Conservation (phyloP, 2,329 filamentous ascomycete genomes). For the Pseudogymnoascus sp. region DNA sequence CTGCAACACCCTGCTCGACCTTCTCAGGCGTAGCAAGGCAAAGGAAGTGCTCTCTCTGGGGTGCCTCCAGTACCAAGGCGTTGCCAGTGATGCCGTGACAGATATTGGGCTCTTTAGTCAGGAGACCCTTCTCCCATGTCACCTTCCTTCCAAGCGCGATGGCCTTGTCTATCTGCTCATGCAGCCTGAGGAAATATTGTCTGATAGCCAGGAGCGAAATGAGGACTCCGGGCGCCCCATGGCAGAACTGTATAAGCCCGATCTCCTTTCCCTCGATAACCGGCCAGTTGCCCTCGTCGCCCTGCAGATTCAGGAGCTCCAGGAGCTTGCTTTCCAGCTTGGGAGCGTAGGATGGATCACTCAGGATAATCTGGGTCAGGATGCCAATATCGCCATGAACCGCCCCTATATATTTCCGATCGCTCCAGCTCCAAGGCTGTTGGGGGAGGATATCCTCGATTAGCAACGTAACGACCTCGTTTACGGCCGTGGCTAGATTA, state of each 20-base stretch:
- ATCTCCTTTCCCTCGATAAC: slow-evolving; percentile 34
- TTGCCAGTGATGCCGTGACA: slow-evolving; percentile 61
- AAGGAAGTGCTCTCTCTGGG: slow-evolving; percentile 45
- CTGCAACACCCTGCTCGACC: slow-evolving; percentile 44
- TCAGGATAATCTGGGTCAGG: slow-evolving; percentile 59
- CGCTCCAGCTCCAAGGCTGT: slow-evolving; percentile 56
- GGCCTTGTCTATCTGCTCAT: slow-evolving; percentile 43
- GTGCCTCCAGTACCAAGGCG: slow-evolving; percentile 37
- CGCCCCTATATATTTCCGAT: slow-evolving; percentile 55
- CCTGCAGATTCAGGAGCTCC: slow-evolving; percentile 51
- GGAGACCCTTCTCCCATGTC: slow-evolving; percentile 47
- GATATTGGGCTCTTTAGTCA: slow-evolving; percentile 57
- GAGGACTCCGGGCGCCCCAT: slow-evolving; percentile 57
- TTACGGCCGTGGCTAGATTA: slow-evolving; percentile 39
- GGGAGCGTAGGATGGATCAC: slow-evolving; percentile 45
- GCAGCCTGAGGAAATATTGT: slow-evolving; percentile 46
- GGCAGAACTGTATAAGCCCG: slow-evolving; percentile 56
- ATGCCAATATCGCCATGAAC: slow-evolving; percentile 63
- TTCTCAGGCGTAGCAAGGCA: slow-evolving; percentile 48
- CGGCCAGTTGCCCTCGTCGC: slow-evolving; percentile 55
- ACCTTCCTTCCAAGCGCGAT: slow-evolving; percentile 44
- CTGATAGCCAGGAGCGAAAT: slow-evolving; percentile 48
- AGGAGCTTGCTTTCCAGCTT: slow-evolving; percentile 45
- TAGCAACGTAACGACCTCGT: slow-evolving; percentile 48
- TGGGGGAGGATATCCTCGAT: slow-evolving; percentile 49